A percentile compares a stretch with the other conserved stretches of the same genome.
These are phyloP conservation scores for Carex cristatella DNA, from an alignment of 176 grass and related monocot species.

Conservation along the genomic window DNA sequence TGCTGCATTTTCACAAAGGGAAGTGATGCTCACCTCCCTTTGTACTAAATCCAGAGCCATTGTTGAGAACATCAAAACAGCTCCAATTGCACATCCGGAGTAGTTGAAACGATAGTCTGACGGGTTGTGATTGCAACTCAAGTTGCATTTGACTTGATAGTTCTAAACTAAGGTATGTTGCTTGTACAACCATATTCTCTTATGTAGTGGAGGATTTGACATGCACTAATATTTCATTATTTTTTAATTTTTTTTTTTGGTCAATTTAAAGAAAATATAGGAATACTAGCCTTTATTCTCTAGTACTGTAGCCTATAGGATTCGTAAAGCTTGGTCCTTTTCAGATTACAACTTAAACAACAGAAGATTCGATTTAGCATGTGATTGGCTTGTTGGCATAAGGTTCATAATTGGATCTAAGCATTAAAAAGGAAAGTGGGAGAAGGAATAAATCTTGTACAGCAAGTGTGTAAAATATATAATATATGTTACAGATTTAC, in stretches of 20 bases:
- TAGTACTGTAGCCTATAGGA: neutral
- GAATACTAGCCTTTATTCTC: neutral
- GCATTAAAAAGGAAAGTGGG: neutral
- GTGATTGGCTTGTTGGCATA: neutral
- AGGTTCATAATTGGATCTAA: neutral
- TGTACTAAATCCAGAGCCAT: constrained; percentile 73
- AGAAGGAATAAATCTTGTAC: neutral
- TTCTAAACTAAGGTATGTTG: neutral
- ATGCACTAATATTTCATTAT: neutral
- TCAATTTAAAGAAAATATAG: neutral
- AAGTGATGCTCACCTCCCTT: constrained; percentile 54
- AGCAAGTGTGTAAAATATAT: neutral
- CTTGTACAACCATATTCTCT: neutral
- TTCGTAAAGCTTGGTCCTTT: neutral
- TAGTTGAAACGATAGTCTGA: neutral
- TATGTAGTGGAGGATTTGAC: neutral
- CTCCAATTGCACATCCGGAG: constrained; percentile 26
- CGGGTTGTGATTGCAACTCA: constrained; percentile 5
- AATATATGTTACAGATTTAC: neutral
- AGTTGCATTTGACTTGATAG: constrained; percentile 8
- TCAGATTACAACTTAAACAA: neutral
- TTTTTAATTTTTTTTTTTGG: neutral
- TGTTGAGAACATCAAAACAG: constrained; percentile 50
- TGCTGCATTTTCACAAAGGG: constrained; percentile 40
- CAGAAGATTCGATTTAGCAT: neutral